Base-by-base conservation (phyloP, 73 alveolate genomes). In the Symbiodinium pilosum region DNA sequence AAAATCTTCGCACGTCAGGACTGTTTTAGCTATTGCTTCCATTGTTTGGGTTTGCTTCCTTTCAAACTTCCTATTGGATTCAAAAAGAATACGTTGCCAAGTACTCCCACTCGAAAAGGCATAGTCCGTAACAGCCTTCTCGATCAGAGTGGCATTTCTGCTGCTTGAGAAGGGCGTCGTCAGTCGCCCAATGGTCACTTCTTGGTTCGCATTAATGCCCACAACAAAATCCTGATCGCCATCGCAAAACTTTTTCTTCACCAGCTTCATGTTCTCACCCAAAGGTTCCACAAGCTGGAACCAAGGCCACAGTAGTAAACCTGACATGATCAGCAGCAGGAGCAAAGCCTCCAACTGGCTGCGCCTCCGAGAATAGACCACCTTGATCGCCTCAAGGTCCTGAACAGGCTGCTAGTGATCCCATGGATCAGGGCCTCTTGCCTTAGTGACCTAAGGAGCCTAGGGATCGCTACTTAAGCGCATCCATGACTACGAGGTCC, bases 161-260 rank as follows among this genome's bases (percentile, higher is more conserved):
- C 40, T 59, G 43, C 75, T 54, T 26, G 69, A 30, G 84, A 87
- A 54, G 12, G 94, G 86, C 43, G 26, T 9, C 30, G 94, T 54
- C 85, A 2, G 24, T 47, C 69, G 71, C 43, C 94, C 94, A 24
- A 87, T 34, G 43, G 94, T 36, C 94, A 87, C 71, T 36, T 41
- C 43, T 47, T 87, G 94, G 71, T 87, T 81, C 42, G 54, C 85
- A 39, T 87, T 87, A 32, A 59, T 43, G 41, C 59, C 94, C 41
- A 87, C 85, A 36, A 87, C 94, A 56, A 87, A 87, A 20, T 87
- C 68, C 43, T 87, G 94, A 87, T 87, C 43, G n/a, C 94, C 94
- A 56, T 81, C 94, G n/a, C 94, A 87, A 40, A 54, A 81, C 36
- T 81, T 81, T 11, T 87, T 51, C 85, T 87, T 87, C 85, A 87